A percentile compares a stretch with the other conserved stretches of the same genome.
Conservation (phyloP, 177 flowering plant genomes). For the Telopea speciosissima region DNA sequence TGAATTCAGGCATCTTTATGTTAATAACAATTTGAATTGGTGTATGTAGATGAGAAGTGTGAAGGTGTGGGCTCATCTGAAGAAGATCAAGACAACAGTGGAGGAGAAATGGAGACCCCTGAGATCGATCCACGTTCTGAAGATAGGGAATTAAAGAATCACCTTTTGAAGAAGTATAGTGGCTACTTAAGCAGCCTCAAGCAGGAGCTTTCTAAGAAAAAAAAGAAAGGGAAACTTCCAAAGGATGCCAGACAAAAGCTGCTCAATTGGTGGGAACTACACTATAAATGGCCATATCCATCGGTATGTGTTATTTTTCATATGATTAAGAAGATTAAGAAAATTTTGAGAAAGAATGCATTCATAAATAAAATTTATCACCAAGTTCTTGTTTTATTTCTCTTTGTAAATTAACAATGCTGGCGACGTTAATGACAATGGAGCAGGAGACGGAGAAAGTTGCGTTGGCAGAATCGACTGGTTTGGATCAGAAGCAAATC, state of each 20-base stretch:
- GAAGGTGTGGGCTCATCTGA: conserved; percentile 83
- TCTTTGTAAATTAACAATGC: not conserved
- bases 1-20: too few species aligned
- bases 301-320: conserved; percentile 45
- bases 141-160: conserved; percentile 87
- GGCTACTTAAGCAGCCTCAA: conserved; percentile 90
- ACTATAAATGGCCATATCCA: conserved; percentile 98
- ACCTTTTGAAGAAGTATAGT: conserved; percentile 80
- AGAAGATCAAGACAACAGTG: conserved; percentile 81
- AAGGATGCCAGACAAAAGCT: conserved; percentile 92
- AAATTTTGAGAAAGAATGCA: not conserved
- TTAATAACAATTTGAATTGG: not conserved
- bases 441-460: conserved; percentile 90
- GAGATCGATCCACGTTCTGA: conserved; percentile 90
- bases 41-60: conserved; percentile 57
- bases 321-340: not conserved
- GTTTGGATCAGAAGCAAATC: conserved; percentile 90
- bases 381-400: not conserved
- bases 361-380: not conserved
- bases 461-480: conserved; percentile 91
- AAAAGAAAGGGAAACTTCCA: conserved; percentile 97
- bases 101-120: conserved; percentile 71
- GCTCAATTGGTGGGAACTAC: conserved; percentile 87
- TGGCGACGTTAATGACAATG: not conserved
- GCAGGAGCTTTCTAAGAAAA: conserved; percentile 95